Evolutionary conservation across 1,284 basidiomycete genomes (phyloP).

Genomic region (Chondrostereum purpureum): DNA sequence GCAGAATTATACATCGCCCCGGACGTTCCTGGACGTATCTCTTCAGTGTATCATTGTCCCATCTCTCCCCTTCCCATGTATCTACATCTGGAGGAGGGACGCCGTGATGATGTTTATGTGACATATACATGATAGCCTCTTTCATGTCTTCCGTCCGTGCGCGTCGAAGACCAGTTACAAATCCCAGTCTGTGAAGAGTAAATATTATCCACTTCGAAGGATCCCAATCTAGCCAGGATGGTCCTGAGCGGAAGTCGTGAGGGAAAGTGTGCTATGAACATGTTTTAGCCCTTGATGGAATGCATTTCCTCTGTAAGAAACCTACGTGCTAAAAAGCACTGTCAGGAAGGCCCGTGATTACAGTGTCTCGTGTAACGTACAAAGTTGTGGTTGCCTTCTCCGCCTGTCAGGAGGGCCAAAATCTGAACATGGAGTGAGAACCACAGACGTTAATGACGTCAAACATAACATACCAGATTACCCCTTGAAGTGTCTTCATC

Average conservation of each 20-base stretch:
- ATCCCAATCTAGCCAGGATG: conserved; percentile 62
- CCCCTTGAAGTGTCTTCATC: conserved; percentile 75
- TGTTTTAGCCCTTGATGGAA: background rate
- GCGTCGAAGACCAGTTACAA: conserved; percentile 43
- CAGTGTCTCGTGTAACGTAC: conserved; percentile 30
- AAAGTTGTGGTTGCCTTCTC: conserved; percentile 78
- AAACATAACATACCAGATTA: conserved; percentile 46
- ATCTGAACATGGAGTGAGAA: background rate
- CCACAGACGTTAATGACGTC: background rate
- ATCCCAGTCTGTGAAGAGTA: conserved; percentile 45
- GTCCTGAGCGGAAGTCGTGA: conserved; percentile 66
- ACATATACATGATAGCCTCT: conserved; percentile 51
- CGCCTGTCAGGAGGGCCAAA: conserved; percentile 53
- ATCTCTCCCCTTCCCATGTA: conserved; percentile 33
- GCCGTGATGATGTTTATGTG: conserved; percentile 33
- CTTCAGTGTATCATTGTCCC: conserved; percentile 31
- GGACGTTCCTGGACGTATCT: conserved; percentile 28
- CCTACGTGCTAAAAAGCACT: conserved; percentile 24
- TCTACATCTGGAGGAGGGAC: conserved; percentile 14
- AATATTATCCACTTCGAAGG: conserved; percentile 78
- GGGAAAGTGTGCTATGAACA: conserved; percentile 66
- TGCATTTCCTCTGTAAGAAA: background rate
- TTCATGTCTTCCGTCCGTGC: conserved; percentile 56
- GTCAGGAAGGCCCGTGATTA: background rate
- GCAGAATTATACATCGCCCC: conserved; percentile 44